phyloP scores from a whole-genome alignment of 768 basidiomycete species.

The Mrakia gelida region DNA sequence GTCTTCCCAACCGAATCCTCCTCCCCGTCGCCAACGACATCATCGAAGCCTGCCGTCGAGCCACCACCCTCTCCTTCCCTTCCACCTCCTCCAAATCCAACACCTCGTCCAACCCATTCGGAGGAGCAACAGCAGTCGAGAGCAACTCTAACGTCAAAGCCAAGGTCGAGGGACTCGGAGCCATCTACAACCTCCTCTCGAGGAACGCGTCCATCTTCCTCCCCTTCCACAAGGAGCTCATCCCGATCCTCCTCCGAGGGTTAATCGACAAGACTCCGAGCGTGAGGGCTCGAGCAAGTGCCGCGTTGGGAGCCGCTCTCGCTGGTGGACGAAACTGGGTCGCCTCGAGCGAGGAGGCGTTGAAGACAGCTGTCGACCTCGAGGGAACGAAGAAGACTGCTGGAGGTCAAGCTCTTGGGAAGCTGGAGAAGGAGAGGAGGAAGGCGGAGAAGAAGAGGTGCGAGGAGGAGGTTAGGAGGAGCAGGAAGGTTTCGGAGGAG shows the following conservation, averaged over 20 bases:
- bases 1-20: slow-evolving; percentile 23
- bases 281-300: background rate
- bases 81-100: background rate
- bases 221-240: slow-evolving; percentile 3
- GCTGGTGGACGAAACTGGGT: slow-evolving; percentile 20
- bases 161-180: slow-evolving; percentile 22
- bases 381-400: background rate
- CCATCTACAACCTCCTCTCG: slow-evolving; percentile 25
- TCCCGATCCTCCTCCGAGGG: slow-evolving; percentile 21
- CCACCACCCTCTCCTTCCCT: slow-evolving; percentile 12
- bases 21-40: slow-evolving; percentile 20
- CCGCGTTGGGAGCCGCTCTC: slow-evolving; percentile 20
- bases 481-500: slow-evolving; percentile 30
- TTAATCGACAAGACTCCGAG: slow-evolving; percentile 21
- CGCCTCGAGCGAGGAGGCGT: background rate
- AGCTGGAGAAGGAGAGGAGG: slow-evolving; percentile 15
- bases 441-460: background rate
- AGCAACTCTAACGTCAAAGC: slow-evolving; percentile 14
- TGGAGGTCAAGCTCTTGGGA: background rate
- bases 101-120: background rate
- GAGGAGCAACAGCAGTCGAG: background rate
- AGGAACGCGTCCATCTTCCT: slow-evolving; percentile 19
- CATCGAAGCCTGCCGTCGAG: slow-evolving; percentile 23
- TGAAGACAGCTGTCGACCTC: background rate
- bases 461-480: slow-evolving; percentile 3